phyloP scores from a whole-genome alignment of 805 yeast genomes.

The Zygoascus ofunaensis region DNA sequence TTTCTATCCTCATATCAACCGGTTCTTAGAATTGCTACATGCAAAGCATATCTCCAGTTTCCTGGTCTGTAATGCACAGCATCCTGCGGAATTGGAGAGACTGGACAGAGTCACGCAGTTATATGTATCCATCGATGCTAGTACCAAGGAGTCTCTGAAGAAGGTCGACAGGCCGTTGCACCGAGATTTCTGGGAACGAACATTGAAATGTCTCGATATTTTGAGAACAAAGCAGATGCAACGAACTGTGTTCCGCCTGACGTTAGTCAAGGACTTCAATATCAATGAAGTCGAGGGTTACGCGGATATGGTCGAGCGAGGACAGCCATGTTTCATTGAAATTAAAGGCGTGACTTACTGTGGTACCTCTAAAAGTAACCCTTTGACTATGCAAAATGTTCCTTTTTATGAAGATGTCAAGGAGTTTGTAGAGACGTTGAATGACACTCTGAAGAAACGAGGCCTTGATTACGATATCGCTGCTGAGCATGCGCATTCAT shows the following conservation, averaged over 20 bases:
- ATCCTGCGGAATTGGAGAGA: slow-evolving; percentile 69
- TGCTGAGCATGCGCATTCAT: slow-evolving; percentile 92
- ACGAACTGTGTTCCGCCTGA: slow-evolving; percentile 83
- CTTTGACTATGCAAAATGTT: slow-evolving; percentile 89
- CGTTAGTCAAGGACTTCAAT: slow-evolving; percentile 87
- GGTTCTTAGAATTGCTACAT: slow-evolving; percentile 73
- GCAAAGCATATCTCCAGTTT: slow-evolving; percentile 74
- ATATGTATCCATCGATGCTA: slow-evolving; percentile 89
- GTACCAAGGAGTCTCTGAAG: slow-evolving; percentile 72
- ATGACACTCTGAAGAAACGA: slow-evolving; percentile 51
- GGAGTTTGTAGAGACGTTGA: slow-evolving; percentile 56
- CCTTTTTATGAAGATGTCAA: slow-evolving; percentile 91
- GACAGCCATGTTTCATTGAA: slow-evolving; percentile 79
- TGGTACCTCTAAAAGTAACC: slow-evolving; percentile 86
- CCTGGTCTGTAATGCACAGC: slow-evolving; percentile 92
- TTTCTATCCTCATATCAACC: slow-evolving; percentile 83
- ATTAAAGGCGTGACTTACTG: slow-evolving; percentile 94
- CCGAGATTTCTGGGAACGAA: slow-evolving; percentile 88
- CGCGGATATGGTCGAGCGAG: slow-evolving; percentile 78
- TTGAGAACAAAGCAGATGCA: slow-evolving; percentile 66
- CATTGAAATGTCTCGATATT: slow-evolving; percentile 71
- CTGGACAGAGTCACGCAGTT: slow-evolving; percentile 77
- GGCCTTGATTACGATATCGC: slow-evolving; percentile 74
- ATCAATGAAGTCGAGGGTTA: slow-evolving; percentile 72
- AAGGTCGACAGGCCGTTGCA: slow-evolving; percentile 82